Conservation (phyloP, 2,329 filamentous ascomycete species). For the Talaromyces sp. region DNA sequence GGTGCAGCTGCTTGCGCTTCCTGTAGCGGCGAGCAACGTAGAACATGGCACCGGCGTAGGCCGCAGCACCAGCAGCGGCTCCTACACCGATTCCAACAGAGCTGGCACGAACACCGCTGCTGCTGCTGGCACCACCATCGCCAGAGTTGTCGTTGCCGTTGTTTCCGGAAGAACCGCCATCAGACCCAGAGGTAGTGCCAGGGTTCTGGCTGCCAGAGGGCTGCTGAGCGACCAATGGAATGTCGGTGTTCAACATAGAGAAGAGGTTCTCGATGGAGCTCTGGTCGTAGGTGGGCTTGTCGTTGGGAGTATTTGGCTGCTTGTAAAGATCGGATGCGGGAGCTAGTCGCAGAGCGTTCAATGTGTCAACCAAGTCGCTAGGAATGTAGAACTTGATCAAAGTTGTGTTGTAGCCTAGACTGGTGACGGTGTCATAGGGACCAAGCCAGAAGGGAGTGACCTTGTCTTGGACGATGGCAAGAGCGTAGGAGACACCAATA, state of each 20-base stretch:
- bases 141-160: constrained; percentile 29
- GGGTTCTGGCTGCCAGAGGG: background rate
- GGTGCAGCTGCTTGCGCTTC: constrained; percentile 72
- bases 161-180: constrained; percentile 29
- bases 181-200: constrained; percentile 38
- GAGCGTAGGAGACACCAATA: constrained; percentile 59
- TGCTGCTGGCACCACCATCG: constrained; percentile 43
- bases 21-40: constrained; percentile 85
- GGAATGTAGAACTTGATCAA: constrained; percentile 73
- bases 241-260: constrained; percentile 73
- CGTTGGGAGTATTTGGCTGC: constrained; percentile 46
- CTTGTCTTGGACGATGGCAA: constrained; percentile 43
- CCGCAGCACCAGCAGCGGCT: constrained; percentile 68
- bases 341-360: constrained; percentile 64
- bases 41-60: constrained; percentile 95
- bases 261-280: constrained; percentile 66
- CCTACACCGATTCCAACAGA: constrained; percentile 67
- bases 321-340: constrained; percentile 71
- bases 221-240: constrained; percentile 55
- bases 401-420: constrained; percentile 73
- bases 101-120: constrained; percentile 33
- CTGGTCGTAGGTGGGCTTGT: constrained; percentile 10
- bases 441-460: constrained; percentile 65
- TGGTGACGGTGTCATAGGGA: constrained; percentile 65
- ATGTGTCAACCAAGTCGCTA: constrained; percentile 57